Evolutionary conservation across 352 stramenopile species (phyloP).

Genomic region (Globisporangium cystogenes): DNA sequence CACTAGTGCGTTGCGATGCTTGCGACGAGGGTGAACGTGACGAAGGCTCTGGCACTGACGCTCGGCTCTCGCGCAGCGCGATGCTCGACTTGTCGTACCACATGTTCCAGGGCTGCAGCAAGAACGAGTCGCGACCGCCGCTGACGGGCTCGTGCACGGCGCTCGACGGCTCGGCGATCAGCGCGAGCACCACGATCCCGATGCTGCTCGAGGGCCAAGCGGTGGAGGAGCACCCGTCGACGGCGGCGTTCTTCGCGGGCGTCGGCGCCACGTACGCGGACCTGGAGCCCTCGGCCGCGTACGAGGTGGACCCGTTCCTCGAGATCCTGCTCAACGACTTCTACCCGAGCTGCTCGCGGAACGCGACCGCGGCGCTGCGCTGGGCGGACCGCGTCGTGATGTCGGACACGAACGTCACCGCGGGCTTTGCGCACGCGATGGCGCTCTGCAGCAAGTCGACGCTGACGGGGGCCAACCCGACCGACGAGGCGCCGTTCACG

Average conservation of each 20-base stretch:
- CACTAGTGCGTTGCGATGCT: slow-evolving; percentile 25
- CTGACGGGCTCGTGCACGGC: slow-evolving; percentile 24
- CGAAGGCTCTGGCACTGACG: background rate
- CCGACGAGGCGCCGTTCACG: slow-evolving; percentile 34
- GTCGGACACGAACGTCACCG: slow-evolving; percentile 36
- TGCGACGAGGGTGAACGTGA: background rate
- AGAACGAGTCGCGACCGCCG: slow-evolving; percentile 11
- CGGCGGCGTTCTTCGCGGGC: slow-evolving; percentile 17
- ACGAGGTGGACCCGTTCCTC: slow-evolving; percentile 54
- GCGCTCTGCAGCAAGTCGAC: slow-evolving; percentile 38
- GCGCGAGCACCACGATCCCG: slow-evolving; percentile 16
- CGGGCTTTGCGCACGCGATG: slow-evolving; percentile 44
- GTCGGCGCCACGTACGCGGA: slow-evolving; percentile 25
- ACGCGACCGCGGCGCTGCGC: slow-evolving; percentile 22
- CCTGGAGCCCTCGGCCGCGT: slow-evolving; percentile 33
- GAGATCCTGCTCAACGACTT: slow-evolving; percentile 55
- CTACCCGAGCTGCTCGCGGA: slow-evolving; percentile 27
- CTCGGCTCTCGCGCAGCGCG: slow-evolving; percentile 11
- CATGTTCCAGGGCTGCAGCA: slow-evolving; percentile 54
- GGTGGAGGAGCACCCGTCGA: slow-evolving; percentile 17
- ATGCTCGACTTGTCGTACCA: slow-evolving; percentile 60
- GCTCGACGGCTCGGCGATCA: slow-evolving; percentile 13
- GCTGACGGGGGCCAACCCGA: slow-evolving; percentile 24
- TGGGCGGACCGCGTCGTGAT: slow-evolving; percentile 31
- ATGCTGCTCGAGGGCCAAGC: slow-evolving; percentile 22